Percentiles rank a stretch among this genome's conserved stretches.
These are phyloP conservation scores for Penicillium hordei DNA, from an alignment of 2,329 filamentous ascomycete genomes.

Conservation along the genomic window DNA sequence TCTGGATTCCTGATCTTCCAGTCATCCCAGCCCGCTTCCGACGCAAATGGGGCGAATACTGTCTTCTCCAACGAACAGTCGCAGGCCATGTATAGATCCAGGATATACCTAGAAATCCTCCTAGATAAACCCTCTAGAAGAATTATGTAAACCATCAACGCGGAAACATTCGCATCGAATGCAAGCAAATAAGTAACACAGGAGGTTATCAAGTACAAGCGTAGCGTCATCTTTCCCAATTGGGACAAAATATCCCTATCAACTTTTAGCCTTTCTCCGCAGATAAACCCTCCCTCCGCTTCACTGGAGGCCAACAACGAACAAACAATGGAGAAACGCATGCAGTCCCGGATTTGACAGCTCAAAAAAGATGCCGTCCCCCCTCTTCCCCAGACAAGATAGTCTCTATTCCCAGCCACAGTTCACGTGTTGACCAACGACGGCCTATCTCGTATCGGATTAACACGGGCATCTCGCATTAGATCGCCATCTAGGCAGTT, in stretches of 20 bases:
- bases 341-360: slow-evolving; percentile 21
- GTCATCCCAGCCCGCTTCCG: slow-evolving; percentile 68
- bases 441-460: slow-evolving; percentile 27
- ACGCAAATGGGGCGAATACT: slow-evolving; percentile 85
- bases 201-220: slow-evolving; percentile 11
- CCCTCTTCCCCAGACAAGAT: slow-evolving; percentile 7
- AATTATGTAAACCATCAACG: slow-evolving; percentile 1
- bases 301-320: neutral
- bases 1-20: slow-evolving; percentile 76
- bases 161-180: slow-evolving; percentile 1
- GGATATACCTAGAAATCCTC: neutral
- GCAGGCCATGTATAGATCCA: slow-evolving; percentile 7
- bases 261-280: slow-evolving; percentile 19
- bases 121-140: neutral
- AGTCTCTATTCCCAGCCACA: neutral
- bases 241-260: slow-evolving; percentile 38
- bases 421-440: neutral
- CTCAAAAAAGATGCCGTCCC: slow-evolving; percentile 15
- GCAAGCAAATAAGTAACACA: neutral
- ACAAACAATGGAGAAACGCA: neutral
- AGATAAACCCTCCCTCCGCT: slow-evolving; percentile 7
- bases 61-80: slow-evolving; percentile 64
- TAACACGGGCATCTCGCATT: slow-evolving; percentile 27
- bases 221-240: slow-evolving; percentile 34
- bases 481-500: neutral